Base-by-base conservation (phyloP, 371 early-diverging fungal species). In the Lichtheimia ramosa region DNA sequence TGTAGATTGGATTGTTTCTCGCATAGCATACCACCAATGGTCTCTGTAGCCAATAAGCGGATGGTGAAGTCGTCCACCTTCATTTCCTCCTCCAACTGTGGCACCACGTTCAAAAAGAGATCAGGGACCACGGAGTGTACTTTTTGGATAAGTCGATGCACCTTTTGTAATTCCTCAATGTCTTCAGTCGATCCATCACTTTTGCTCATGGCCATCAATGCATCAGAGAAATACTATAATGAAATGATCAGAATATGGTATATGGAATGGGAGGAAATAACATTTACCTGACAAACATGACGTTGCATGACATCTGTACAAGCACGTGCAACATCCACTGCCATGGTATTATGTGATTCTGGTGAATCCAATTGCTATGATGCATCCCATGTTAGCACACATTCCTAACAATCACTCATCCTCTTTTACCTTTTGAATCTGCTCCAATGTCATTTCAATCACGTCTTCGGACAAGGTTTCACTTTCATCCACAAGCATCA, bases 31-130 rank as follows among this genome's bases (percentile, higher is more conserved):
- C 87, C 82, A 0, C 96, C 98, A 16, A 96, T 67, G 0, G 90
- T 89, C 24, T 86, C 79, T 0, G 89, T 91, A 0, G 95, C 92
- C 21, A 95, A 60, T 15, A 82, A 67, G 12, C 98, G 85, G 23
- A 97, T 77, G n/a, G 85, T 75, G 10, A 79, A 70, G 52, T 92
- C 83, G 48, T 94, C 94, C 15, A 90, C 88, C 63, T 83, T 83
- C 70, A 96, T 75, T 69, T 98, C 97, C 56, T 95, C 96, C 65
- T 96, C 96, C 27, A 98, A 74, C 63, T 92, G 90, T n/a, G 98
- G 98, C 27, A 98, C 83, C 1, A 97, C 97, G 56, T 88, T 94
- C 25, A 93, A 70, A 24, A 98, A 69, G 13, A 96, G 75, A 14
- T 85, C 85, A 0, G 96, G 94, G 0, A 89, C 83, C 2, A 82